phyloP scores from a whole-genome alignment of 225 moss, liverwort and hornwort genomes.

The Bryoerythrophyllum caledonicum region DNA sequence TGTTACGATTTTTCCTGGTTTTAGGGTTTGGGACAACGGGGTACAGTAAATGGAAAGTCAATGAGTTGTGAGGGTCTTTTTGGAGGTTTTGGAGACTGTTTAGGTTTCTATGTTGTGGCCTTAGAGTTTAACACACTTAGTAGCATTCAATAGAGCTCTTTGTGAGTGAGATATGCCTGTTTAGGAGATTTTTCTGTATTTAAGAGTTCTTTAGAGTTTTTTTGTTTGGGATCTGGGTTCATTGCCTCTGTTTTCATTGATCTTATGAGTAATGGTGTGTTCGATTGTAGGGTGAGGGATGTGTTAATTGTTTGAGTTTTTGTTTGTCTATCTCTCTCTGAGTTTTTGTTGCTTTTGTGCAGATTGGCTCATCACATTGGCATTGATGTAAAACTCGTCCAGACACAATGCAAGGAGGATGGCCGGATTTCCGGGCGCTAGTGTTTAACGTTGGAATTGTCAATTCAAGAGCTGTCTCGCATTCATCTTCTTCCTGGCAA shows the following conservation, averaged over 20 bases:
- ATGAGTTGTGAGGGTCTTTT: neutral
- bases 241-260: neutral
- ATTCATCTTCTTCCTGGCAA: constrained; percentile 36
- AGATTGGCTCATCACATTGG: constrained; percentile 25
- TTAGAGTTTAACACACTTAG: neutral
- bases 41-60: neutral
- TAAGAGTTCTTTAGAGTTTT: neutral
- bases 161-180: neutral
- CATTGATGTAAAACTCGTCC: constrained; percentile 28
- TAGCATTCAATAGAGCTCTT: neutral
- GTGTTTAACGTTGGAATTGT: constrained; percentile 27
- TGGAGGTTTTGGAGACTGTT: neutral
- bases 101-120: neutral
- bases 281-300: neutral
- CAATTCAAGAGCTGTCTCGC: constrained; percentile 30
- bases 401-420: constrained; percentile 58
- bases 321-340: constrained; percentile 7
- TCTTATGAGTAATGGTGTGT: neutral
- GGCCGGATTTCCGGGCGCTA: constrained; percentile 52
- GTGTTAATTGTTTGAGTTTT: neutral
- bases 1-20: neutral
- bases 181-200: neutral
- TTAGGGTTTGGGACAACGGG: neutral
- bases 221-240: neutral
- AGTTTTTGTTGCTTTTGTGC: constrained; percentile 13